Evolutionary conservation across 495 filamentous ascomycete species (phyloP).

Genomic region (Poronia punctata): DNA sequence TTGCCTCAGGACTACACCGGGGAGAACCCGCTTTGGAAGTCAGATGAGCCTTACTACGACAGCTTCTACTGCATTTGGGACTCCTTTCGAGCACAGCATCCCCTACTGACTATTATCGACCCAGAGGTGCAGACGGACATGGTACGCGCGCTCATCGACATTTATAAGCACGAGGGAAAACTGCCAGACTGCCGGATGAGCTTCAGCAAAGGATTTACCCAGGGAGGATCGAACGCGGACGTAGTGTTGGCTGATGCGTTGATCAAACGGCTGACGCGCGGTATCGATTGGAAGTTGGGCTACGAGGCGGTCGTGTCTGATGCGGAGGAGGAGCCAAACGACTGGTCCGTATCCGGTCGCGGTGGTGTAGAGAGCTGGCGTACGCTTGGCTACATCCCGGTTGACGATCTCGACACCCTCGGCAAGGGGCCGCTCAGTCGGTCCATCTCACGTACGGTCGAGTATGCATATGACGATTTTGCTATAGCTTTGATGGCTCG

Average conservation of each 20-base stretch:
- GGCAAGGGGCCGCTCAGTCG: slow-evolving; percentile 56
- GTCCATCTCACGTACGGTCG: slow-evolving; percentile 58
- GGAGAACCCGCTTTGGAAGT: slow-evolving; percentile 66
- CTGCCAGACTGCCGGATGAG: slow-evolving; percentile 53
- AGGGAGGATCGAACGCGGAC: slow-evolving; percentile 71
- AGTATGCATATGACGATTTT: slow-evolving; percentile 73
- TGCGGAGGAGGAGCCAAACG: slow-evolving; percentile 57
- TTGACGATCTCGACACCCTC: slow-evolving; percentile 51
- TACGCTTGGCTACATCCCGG: slow-evolving; percentile 53
- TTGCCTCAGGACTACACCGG: slow-evolving; percentile 69
- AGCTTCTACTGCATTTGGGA: slow-evolving; percentile 74
- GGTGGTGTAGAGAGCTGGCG: slow-evolving; percentile 58
- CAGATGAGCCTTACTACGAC: slow-evolving; percentile 68
- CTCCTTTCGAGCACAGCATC: slow-evolving; percentile 63
- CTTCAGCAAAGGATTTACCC: slow-evolving; percentile 61
- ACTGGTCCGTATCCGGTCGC: slow-evolving; percentile 61
- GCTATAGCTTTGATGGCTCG: slow-evolving; percentile 47
- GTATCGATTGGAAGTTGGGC: slow-evolving; percentile 59
- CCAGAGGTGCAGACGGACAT: slow-evolving; percentile 58
- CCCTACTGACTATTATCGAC: slow-evolving; percentile 60
- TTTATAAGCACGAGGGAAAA: slow-evolving; percentile 58
- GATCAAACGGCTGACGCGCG: slow-evolving; percentile 53
- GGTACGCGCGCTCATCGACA: slow-evolving; percentile 61
- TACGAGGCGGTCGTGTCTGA: slow-evolving; percentile 66
- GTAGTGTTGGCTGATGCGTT: slow-evolving; percentile 62